phyloP scores from a whole-genome alignment of 768 basidiomycete species.

The Crucibulum laeve region DNA sequence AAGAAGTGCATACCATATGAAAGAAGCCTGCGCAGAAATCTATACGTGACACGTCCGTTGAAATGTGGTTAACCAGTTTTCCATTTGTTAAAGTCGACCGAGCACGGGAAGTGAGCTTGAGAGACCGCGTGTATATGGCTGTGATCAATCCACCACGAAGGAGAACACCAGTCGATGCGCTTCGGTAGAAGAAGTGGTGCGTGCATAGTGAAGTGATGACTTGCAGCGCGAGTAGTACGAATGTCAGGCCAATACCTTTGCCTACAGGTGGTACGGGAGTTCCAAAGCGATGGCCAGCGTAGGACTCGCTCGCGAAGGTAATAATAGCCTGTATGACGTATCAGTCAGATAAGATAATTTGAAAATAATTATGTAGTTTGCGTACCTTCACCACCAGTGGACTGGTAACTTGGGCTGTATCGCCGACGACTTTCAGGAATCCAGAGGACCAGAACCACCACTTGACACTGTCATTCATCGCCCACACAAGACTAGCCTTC shows the following conservation, averaged over 20 bases:
- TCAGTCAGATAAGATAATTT: neutral
- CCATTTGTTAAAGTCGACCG: conserved; percentile 82
- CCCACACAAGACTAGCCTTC: conserved; percentile 57
- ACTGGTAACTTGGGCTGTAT: conserved; percentile 68
- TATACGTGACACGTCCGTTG: conserved; percentile 86
- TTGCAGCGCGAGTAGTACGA: conserved; percentile 68
- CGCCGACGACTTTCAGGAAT: conserved; percentile 53
- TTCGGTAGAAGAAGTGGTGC: conserved; percentile 84
- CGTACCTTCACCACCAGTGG: conserved; percentile 78
- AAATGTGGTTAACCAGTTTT: conserved; percentile 90
- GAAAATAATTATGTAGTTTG: neutral
- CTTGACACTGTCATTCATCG: conserved; percentile 73
- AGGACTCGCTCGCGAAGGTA: conserved; percentile 63
- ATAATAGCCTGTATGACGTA: conserved; percentile 53
- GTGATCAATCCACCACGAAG: conserved; percentile 83
- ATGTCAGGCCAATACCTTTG: conserved; percentile 68
- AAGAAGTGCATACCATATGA: conserved; percentile 46
- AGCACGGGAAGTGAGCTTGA: conserved; percentile 74
- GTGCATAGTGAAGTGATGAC: conserved; percentile 60
- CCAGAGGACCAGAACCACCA: conserved; percentile 80
- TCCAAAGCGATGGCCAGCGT: conserved; percentile 37
- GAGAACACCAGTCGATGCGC: conserved; percentile 71
- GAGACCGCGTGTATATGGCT: conserved; percentile 75
- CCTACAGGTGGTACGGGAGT: conserved; percentile 35
- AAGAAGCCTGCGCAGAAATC: conserved; percentile 83